Evolutionary conservation across 139 green algal genomes (phyloP), one percentile per base, ranked within the genome.

Genomic region (Coelastrella sp.): DNA sequence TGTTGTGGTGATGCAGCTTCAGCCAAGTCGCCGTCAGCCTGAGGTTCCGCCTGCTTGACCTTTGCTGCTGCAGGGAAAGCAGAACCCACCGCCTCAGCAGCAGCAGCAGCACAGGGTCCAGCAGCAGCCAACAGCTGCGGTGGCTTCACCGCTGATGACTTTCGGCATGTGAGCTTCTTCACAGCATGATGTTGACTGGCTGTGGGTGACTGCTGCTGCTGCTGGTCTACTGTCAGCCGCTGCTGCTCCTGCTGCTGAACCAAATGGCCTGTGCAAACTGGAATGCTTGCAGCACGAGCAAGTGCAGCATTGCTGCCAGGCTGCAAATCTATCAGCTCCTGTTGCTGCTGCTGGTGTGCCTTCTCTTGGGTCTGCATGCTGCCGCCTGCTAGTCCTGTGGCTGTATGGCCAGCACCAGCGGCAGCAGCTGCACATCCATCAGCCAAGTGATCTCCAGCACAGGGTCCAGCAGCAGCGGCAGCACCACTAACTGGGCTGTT

Each of bases 81-180:
- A 86, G 59, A 19, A 56, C 14, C 58, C 73, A 7, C 74, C 57
- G 7, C 22, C 57, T n/a, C 79, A 86, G 59, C 60, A 86, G 79
- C 80, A 75, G 80, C 32, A 78, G 64, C 57, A 73, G 79, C 79
- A 57, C 58, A n/a, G n/a, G 4, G 58, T 13, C 58, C 79, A n/a
- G 79, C 58, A 58, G 59, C 7, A 4, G 80, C 59, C 20, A 86
- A 22, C n/a, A 75, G n/a, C 80, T 86, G 80, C 22, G 59, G 20
- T 8, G 80, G 59, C 5, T 86, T 5, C 10, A 86, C 59, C 58
- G 80, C 58, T 74, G 80, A n/a, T 23, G n/a, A 16, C 59, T 86
- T 86, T 23, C 80, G 73, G 59, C 80, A 75, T 5, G 80, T 86
- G 19, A 73, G 80, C 80, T 86, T 86, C 80, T 86, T 57, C 74